These are phyloP conservation scores for Phytophthora megakarya DNA, from an alignment of 352 stramenopile species.

Conservation along the genomic window DNA sequence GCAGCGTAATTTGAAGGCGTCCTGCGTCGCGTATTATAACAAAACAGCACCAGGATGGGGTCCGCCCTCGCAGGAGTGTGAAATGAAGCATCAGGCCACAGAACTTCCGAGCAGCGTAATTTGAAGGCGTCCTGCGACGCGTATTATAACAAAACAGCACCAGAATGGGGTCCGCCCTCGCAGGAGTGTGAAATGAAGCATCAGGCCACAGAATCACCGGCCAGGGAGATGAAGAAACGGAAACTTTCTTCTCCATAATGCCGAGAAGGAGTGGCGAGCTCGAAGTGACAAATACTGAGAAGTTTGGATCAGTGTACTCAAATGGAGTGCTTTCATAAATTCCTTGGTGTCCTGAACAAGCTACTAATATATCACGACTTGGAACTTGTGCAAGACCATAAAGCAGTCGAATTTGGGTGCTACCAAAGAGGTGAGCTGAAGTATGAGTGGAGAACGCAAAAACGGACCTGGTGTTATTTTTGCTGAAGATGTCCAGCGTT, in stretches of 20 bases:
- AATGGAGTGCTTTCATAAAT: background rate
- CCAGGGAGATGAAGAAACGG: slow-evolving; percentile 5
- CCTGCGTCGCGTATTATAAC: slow-evolving; percentile 21
- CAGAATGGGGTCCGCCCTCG: background rate
- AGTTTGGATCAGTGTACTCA: background rate
- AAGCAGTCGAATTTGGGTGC: no score
- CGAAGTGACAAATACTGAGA: background rate
- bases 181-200: slow-evolving; percentile 5
- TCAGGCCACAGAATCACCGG: background rate
- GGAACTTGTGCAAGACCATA: background rate
- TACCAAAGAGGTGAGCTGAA: slow-evolving; percentile 16
- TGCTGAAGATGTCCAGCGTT: slow-evolving; percentile 18
- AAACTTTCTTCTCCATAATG: slow-evolving; percentile 1
- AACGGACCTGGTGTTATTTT: slow-evolving; percentile 35
- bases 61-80: background rate
- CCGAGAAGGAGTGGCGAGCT: background rate
- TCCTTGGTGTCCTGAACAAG: background rate
- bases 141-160: slow-evolving; percentile 17
- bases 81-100: slow-evolving; percentile 2
- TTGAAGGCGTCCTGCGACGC: slow-evolving; percentile 9
- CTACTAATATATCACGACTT: background rate
- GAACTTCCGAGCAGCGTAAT: background rate
- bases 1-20: slow-evolving; percentile 20
- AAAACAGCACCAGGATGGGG: background rate
- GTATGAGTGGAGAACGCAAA: slow-evolving; percentile 6